phyloP scores from a whole-genome alignment of 2,329 filamentous ascomycete species.

The Diaporthe eres region DNA sequence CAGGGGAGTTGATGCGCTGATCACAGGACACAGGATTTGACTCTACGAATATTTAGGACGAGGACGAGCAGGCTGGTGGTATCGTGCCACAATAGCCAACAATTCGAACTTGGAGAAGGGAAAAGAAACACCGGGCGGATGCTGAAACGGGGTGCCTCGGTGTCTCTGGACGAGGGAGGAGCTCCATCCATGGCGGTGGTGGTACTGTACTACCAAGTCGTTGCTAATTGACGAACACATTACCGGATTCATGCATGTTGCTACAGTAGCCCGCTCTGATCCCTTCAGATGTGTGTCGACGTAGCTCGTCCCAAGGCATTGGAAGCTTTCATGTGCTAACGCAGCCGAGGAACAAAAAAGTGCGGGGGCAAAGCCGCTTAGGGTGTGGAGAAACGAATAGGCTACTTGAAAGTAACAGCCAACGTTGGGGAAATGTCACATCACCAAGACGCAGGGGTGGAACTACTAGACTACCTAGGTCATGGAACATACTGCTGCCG shows the following conservation, averaged over 20 bases:
- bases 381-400: neutral
- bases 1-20: neutral
- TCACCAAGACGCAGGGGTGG: neutral
- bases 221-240: neutral
- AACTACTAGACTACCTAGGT: too few species aligned
- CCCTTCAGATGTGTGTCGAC: constrained; percentile 15
- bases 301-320: neutral
- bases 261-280: neutral
- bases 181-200: constrained; percentile 15
- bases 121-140: neutral
- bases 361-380: constrained; percentile 4
- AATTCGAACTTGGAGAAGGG: neutral
- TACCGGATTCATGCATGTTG: constrained; percentile 16
- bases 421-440: neutral
- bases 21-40: neutral
- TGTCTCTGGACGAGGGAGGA: constrained; percentile 17
- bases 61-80: neutral
- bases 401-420: too few species aligned
- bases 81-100: neutral
- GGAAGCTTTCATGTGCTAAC: constrained; percentile 21
- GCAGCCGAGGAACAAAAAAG: constrained; percentile 33
- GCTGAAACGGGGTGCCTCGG: constrained; percentile 9
- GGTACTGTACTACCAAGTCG: neutral
- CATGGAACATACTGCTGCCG: too few species aligned
- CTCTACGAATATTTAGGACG: neutral